Conservation (phyloP, 495 filamentous ascomycete species). For the Aspergillus sclerotiicarbonarius region DNA sequence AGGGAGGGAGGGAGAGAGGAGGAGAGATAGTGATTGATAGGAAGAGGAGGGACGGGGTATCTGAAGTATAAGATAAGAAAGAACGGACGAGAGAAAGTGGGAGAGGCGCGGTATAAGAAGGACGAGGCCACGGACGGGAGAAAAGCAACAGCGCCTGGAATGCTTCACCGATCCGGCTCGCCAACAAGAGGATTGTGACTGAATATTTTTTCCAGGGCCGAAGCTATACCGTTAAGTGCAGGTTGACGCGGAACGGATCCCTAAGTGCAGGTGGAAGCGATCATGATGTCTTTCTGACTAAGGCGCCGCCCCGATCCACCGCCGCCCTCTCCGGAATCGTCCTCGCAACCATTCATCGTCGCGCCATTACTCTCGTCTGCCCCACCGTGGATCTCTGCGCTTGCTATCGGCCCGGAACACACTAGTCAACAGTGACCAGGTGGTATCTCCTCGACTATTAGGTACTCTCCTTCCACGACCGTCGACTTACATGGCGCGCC, state of each 20-base stretch:
- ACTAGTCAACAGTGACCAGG: too few species aligned
- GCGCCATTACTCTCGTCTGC: background rate
- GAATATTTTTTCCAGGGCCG: background rate
- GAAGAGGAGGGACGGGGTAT: conserved; percentile 6
- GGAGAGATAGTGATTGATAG: background rate
- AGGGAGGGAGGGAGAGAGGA: conserved; percentile 6
- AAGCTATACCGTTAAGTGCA: conserved; percentile 2
- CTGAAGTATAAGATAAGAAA: conserved; percentile 5
- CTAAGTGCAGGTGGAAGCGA: conserved; percentile 62
- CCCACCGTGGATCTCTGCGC: conserved; percentile 6
- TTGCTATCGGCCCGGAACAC: conserved; percentile 6
- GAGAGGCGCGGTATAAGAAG: background rate
- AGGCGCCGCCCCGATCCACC: background rate
- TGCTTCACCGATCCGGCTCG: too few species aligned
- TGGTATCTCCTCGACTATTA: too few species aligned
- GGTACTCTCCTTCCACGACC: background rate
- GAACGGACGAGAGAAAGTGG: background rate
- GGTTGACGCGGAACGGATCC: conserved; percentile 44
- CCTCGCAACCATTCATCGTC: background rate
- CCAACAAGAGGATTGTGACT: background rate
- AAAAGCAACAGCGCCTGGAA: background rate
- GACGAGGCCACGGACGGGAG: background rate
- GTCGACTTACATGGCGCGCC: background rate
- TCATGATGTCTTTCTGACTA: background rate
- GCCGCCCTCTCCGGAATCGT: background rate